These are phyloP conservation scores for Fusarium sp. DNA, from an alignment of 2,329 filamentous ascomycete species.

Conservation along the genomic window DNA sequence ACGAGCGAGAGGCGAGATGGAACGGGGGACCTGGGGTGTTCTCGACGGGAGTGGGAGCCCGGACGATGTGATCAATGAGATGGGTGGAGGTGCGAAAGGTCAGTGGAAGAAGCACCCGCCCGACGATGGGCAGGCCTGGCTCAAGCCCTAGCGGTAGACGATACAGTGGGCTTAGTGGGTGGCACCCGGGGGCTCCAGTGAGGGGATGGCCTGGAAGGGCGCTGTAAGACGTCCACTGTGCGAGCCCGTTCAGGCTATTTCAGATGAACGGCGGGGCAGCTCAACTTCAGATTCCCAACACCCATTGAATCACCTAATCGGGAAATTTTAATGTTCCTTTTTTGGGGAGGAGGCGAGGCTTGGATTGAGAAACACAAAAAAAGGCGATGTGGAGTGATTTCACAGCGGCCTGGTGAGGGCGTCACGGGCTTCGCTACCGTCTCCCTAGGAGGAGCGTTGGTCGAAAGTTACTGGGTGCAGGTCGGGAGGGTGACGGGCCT, in stretches of 20 bases:
- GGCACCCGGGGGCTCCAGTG: conserved; percentile 19
- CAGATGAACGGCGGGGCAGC: neutral
- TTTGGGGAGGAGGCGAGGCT: conserved; percentile 7
- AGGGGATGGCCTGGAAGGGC: conserved; percentile 5
- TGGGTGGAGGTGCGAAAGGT: conserved; percentile 13
- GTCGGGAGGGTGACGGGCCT: conserved; percentile 24
- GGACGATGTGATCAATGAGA: conserved; percentile 29
- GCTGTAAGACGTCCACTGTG: conserved; percentile 18
- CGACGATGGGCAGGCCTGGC: neutral
- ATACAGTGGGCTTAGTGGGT: conserved; percentile 18
- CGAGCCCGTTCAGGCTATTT: neutral
- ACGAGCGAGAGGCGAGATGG: conserved; percentile 38
- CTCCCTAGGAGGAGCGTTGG: conserved; percentile 34
- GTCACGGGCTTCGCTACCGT: conserved; percentile 32
- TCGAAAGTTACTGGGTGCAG: conserved; percentile 29
- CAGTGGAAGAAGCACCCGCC: neutral
- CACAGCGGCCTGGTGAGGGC: conserved; percentile 28
- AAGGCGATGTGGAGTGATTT: conserved; percentile 32
- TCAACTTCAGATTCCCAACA: conserved; percentile 16
- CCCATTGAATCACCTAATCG: neutral
- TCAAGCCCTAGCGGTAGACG: conserved; percentile 9
- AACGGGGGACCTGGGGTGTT: conserved; percentile 34
- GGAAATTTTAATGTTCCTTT: neutral
- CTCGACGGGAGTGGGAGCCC: conserved; percentile 22
- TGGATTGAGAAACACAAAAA: conserved; percentile 2